A percentile compares a stretch with the other conserved stretches of the same genome.
Evolutionary conservation across 768 basidiomycete species (phyloP).

Genomic region (Gloeophyllum trabeum): DNA sequence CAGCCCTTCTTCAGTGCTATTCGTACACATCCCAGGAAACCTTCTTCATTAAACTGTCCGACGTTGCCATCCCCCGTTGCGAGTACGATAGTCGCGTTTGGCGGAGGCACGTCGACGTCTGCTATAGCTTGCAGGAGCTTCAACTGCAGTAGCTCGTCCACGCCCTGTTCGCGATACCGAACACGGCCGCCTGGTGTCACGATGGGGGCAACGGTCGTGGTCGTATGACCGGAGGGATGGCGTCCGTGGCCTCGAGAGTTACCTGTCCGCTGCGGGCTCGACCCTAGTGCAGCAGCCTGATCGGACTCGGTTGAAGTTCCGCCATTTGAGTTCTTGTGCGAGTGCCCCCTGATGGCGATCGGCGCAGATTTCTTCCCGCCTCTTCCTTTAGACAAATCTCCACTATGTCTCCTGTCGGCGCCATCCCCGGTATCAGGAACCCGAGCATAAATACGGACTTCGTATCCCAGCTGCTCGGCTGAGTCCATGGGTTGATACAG

Average conservation of each 20-base stretch:
- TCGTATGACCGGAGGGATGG: slow-evolving; percentile 7
- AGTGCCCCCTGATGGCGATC: slow-evolving; percentile 10
- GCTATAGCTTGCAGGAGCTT: slow-evolving; percentile 85
- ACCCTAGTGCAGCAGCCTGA: slow-evolving; percentile 6
- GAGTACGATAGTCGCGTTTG: slow-evolving; percentile 71
- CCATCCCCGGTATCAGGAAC: slow-evolving; percentile 62
- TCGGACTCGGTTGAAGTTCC: slow-evolving; percentile 21
- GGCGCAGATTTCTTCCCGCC: neutral
- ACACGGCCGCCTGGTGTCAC: slow-evolving; percentile 28
- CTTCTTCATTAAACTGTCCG: slow-evolving; percentile 87
- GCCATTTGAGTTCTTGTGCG: slow-evolving; percentile 11
- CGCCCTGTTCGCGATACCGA: slow-evolving; percentile 82
- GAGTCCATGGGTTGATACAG: slow-evolving; percentile 74
- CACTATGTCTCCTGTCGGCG: slow-evolving; percentile 30
- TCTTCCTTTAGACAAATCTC: neutral
- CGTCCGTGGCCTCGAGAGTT: slow-evolving; percentile 12
- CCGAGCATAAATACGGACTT: slow-evolving; percentile 56
- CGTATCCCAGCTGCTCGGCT: slow-evolving; percentile 65
- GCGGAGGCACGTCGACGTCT: slow-evolving; percentile 50
- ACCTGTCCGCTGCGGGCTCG: slow-evolving; percentile 15
- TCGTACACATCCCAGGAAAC: slow-evolving; percentile 81
- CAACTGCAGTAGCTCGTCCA: slow-evolving; percentile 89
- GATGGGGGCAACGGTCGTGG: slow-evolving; percentile 9
- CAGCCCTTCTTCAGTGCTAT: slow-evolving; percentile 84
- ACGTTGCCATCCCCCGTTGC: slow-evolving; percentile 93